Conservation (phyloP, 305 asterid species). For the Andrographis paniculata region DNA sequence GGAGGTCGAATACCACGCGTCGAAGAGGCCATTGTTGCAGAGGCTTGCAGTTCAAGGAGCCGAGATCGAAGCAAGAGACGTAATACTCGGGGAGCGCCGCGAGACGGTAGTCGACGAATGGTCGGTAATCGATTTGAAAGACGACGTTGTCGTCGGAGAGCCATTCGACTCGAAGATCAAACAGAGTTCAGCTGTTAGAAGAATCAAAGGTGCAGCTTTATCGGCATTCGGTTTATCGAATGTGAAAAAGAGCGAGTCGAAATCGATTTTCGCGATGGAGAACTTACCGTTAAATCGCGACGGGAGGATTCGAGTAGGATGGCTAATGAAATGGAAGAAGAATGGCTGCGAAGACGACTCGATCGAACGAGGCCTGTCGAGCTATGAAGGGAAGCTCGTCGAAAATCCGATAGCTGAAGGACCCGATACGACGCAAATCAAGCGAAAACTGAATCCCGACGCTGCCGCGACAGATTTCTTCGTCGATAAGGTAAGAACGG, state of each 20-base stretch:
- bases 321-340: conserved; percentile 77
- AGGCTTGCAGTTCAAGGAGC: conserved; percentile 92
- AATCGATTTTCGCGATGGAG: no score
- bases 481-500: conserved; percentile 56
- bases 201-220: conserved; percentile 31
- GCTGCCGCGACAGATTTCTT: conserved; percentile 66
- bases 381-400: conserved; percentile 30
- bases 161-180: conserved; percentile 23
- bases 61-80: conserved; percentile 68
- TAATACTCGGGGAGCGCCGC: conserved; percentile 34
- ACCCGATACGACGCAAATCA: conserved; percentile 49
- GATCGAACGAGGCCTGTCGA: no score
- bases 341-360: conserved; percentile 37
- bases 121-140: conserved; percentile 64
- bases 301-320: conserved; percentile 27
- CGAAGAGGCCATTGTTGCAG: conserved; percentile 81
- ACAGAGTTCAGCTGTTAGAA: conserved; percentile 31
- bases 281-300: conserved; percentile 12
- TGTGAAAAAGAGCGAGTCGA: conserved; percentile 14
- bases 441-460: conserved; percentile 57
- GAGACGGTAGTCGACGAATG: conserved; percentile 44
- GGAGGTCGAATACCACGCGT: conserved; percentile 72
- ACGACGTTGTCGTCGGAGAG: conserved; percentile 27
- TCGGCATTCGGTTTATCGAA: not conserved
- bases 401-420: conserved; percentile 48